These are phyloP conservation scores for Lactifluus volemus DNA, from an alignment of 768 basidiomycete genomes.

Conservation along the genomic window DNA sequence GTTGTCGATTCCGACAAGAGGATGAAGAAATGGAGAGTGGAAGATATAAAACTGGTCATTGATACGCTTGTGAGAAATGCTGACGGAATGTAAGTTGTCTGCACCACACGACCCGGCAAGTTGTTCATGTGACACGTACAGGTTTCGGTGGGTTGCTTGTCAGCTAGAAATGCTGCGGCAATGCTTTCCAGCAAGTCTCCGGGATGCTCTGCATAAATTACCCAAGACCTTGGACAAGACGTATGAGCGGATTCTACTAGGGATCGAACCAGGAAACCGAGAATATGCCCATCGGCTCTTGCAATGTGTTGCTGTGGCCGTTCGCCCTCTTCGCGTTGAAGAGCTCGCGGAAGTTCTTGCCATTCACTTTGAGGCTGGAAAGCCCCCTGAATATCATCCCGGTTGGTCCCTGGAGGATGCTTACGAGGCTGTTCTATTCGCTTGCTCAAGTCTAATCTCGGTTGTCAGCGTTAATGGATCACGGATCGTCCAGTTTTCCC, in stretches of 20 bases:
- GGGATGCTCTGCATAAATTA: background rate
- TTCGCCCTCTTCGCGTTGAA: background rate
- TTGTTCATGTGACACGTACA: background rate
- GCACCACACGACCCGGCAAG: background rate
- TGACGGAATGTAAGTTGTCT: background rate
- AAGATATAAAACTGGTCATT: background rate
- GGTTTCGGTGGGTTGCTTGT: background rate
- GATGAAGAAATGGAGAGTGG: background rate
- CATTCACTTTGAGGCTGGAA: background rate
- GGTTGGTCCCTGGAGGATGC: background rate
- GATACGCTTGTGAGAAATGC: background rate
- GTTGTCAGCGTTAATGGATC: background rate
- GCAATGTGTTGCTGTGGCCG: background rate
- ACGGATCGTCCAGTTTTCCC: background rate
- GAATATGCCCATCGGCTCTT: background rate
- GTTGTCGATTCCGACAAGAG: background rate
- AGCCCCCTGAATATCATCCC: background rate
- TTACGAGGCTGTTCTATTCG: background rate
- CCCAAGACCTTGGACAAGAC: background rate
- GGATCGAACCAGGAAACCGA: background rate
- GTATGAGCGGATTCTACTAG: background rate
- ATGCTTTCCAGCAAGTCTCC: background rate
- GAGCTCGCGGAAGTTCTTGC: background rate
- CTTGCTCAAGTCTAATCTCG: background rate
- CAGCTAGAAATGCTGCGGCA: background rate